These are phyloP conservation scores for Exserohilum turcica DNA, from an alignment of 2,329 filamentous ascomycete species.

Conservation along the genomic window DNA sequence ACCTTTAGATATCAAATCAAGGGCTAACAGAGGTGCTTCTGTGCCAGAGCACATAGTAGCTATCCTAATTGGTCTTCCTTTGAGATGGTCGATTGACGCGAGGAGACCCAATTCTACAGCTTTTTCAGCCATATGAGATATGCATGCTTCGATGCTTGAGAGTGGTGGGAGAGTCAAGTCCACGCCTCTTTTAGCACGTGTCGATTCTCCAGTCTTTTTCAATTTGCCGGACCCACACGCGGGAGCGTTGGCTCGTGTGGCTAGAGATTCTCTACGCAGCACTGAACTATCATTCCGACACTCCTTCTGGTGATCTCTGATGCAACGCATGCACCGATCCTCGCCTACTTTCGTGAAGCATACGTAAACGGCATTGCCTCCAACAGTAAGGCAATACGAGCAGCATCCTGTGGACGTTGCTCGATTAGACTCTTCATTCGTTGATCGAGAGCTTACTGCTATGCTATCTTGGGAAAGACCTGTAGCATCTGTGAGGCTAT, in stretches of 20 bases:
- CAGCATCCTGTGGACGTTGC: slow-evolving; percentile 18
- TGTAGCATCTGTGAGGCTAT: not conserved
- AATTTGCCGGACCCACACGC: not conserved
- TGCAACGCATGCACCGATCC: slow-evolving; percentile 11
- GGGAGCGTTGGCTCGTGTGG: slow-evolving; percentile 5
- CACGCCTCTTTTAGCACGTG: slow-evolving; percentile 25
- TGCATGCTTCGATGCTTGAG: slow-evolving; percentile 55
- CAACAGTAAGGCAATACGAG: slow-evolving; percentile 17
- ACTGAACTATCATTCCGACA: slow-evolving; percentile 5
- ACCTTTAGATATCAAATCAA: slow-evolving; percentile 58
- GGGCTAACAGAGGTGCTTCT: slow-evolving; percentile 71
- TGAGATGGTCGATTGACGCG: slow-evolving; percentile 44
- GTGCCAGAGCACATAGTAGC: slow-evolving; percentile 81
- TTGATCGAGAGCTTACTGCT: not conserved
- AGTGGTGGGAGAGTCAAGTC: slow-evolving; percentile 53
- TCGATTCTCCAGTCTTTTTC: not conserved
- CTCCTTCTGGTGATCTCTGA: slow-evolving; percentile 10
- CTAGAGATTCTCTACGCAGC: not conserved
- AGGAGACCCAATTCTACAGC: slow-evolving; percentile 43
- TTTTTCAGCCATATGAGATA: slow-evolving; percentile 54
- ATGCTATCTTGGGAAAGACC: not conserved
- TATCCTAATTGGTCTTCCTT: slow-evolving; percentile 55
- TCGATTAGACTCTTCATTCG: not conserved
- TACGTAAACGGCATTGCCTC: slow-evolving; percentile 22
- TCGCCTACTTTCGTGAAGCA: slow-evolving; percentile 15